A percentile compares a stretch with the other conserved stretches of the same genome.
These are phyloP conservation scores for Eucalyptus marginata DNA, from an alignment of 345 rosid genomes.

Conservation along the genomic window DNA sequence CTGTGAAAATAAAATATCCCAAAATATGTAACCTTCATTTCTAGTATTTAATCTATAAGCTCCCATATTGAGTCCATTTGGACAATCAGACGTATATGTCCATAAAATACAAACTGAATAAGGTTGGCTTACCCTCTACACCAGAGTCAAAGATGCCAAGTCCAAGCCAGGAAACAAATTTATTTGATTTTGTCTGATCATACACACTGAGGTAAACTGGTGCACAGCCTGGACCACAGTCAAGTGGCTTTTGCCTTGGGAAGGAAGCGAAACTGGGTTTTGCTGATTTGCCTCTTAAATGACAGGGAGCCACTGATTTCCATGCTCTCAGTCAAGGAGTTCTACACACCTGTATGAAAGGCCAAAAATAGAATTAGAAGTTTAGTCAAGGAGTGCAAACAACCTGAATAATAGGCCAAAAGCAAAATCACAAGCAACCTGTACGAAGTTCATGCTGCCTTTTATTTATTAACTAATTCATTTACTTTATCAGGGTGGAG, in stretches of 20 bases:
- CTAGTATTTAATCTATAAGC: not conserved
- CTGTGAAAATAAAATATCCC: not conserved
- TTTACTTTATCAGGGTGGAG: not conserved
- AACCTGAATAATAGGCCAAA: not conserved
- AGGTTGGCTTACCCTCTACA: conserved; percentile 58
- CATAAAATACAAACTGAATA: not conserved
- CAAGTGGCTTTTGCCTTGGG: conserved; percentile 43
- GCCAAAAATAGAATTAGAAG: not conserved
- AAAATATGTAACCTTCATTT: not conserved
- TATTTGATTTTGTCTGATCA: conserved; percentile 65
- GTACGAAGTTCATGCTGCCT: not conserved
- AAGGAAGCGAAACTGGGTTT: conserved; percentile 51
- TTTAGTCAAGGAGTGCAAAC: not conserved
- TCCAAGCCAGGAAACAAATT: conserved; percentile 88
- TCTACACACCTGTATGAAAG: not conserved
- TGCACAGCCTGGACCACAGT: conserved; percentile 39
- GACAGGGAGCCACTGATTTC: conserved; percentile 38
- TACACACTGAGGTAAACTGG: conserved; percentile 91
- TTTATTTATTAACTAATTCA: not conserved
- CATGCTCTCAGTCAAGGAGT: conserved; percentile 15
- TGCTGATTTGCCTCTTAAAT: conserved; percentile 40
- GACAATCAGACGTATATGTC: not conserved
- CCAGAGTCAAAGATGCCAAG: conserved; percentile 94
- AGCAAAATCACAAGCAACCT: not conserved
- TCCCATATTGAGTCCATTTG: not conserved